Percentiles rank a stretch among this genome's conserved stretches.
These are phyloP conservation scores for Gossypium raimondii DNA, from an alignment of 345 rosid species.

Conservation along the genomic window DNA sequence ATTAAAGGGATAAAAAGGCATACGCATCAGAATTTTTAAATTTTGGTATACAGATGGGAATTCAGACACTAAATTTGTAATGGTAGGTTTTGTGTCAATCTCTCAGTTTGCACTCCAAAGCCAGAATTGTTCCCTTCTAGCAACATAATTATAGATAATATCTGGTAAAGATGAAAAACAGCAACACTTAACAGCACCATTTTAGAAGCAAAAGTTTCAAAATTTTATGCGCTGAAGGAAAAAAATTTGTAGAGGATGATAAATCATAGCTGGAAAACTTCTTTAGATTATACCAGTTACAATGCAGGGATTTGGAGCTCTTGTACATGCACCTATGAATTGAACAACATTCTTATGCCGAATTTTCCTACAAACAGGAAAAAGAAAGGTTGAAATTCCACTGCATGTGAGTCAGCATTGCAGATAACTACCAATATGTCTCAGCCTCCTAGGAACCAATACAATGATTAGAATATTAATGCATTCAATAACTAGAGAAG, in stretches of 20 bases:
- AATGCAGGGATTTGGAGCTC: conserved; percentile 76
- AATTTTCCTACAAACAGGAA: conserved; percentile 58
- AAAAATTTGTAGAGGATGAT: background rate
- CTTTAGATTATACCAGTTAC: conserved; percentile 62
- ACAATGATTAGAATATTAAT: background rate
- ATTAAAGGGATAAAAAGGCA: conserved; percentile 15
- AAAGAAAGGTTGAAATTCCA: background rate
- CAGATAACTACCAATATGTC: background rate
- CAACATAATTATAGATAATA: conserved; percentile 13
- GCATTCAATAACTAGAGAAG: background rate
- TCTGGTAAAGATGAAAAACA: conserved; percentile 17
- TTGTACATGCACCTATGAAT: conserved; percentile 92
- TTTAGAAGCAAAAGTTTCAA: conserved; percentile 10
- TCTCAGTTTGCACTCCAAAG: conserved; percentile 16
- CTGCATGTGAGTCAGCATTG: background rate
- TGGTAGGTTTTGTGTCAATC: conserved; percentile 14
- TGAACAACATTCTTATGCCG: conserved; percentile 94
- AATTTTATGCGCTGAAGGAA: conserved; percentile 3
- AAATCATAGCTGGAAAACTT: conserved; percentile 1
- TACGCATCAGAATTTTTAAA: conserved; percentile 17
- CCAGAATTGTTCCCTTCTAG: conserved; percentile 19
- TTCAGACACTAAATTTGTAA: conserved; percentile 13
- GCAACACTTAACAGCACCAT: conserved; percentile 12
- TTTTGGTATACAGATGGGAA: conserved; percentile 14
- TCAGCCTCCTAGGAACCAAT: conserved; percentile 8